Base-by-base conservation (phyloP, 225 moss, liverwort and hornwort species). In the Physcomitrium patens region DNA sequence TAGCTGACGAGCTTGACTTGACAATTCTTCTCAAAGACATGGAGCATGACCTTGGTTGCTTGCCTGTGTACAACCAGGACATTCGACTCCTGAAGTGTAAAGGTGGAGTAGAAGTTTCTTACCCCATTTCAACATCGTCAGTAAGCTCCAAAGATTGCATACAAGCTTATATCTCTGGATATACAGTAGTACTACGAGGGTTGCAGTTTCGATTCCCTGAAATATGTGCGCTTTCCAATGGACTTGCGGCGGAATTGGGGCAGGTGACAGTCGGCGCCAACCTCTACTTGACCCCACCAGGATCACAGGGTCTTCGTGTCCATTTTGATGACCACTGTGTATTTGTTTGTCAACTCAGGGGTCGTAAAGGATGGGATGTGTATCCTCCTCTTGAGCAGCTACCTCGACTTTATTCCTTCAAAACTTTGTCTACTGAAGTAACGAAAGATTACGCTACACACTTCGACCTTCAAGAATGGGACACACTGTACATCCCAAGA, bases 241-340 rank as follows among this genome's bases (percentile, higher is more conserved):
- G 56, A 52, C 70, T 96, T 9, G 93, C 93, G 18, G 81, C 3
- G 27, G 85, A 84, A 52, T 67, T 84, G 78, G 91, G 93, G 14
- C 96, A 96, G 72, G 90, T 87, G 59, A 96, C 93, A 67, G 91
- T 93, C 23, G 96, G 96, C 64, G 96, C 82, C 54, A 96, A 93
- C 61, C 76, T 93, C 3, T 96, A 93, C 70, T 49, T 96, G 65
- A 96, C 96, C 12, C 96, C 96, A 12, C 74, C 86, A 63, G 78
- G 79, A 80, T 84, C 93, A 14, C 96, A 96, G 75, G 96, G 96
- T 41, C 87, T 96, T 28, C 83, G 76, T 19, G 72, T 82, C 59
- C 96, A 96, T 77, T 91, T 86, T 65, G 96, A 96, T 60, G 96
- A 96, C 63, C 96, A 96, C 71, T 93, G 96, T 72, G 93, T 96